A percentile compares a stretch with the other conserved stretches of the same genome.
phyloP scores from a whole-genome alignment of 495 filamentous ascomycete genomes.

The Daldinia concentrica region DNA sequence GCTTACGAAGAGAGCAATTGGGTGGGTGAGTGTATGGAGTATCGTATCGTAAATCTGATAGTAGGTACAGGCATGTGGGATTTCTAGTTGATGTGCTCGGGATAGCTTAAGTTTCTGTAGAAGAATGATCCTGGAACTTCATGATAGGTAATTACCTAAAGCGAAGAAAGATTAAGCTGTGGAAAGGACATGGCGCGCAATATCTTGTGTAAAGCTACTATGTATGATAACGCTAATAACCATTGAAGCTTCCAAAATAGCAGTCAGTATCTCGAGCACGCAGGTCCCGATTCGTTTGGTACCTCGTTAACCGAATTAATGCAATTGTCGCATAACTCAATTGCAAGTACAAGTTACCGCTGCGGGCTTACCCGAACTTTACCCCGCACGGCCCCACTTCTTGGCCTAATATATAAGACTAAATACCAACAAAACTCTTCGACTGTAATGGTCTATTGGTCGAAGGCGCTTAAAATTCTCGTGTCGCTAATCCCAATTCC shows the following conservation, averaged over 20 bases:
- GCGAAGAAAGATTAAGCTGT: background rate
- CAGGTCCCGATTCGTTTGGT: background rate
- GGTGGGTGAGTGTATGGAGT: background rate
- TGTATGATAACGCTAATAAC: background rate
- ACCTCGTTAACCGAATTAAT: background rate
- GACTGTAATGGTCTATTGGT: conserved; percentile 62
- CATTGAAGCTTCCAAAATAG: background rate
- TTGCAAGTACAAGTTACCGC: too few species aligned
- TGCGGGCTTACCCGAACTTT: too few species aligned
- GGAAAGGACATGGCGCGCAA: background rate
- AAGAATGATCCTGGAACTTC: background rate
- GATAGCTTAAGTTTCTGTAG: background rate
- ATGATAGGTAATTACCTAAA: background rate
- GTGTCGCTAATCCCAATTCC: conserved; percentile 54
- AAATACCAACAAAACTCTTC: background rate
- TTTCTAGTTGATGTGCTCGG: background rate
- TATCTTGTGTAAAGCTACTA: background rate
- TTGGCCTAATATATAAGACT: conserved; percentile 20
- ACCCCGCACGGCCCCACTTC: background rate
- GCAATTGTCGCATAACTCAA: background rate
- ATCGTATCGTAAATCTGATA: background rate
- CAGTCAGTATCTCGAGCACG: background rate
- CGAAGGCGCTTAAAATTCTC: conserved; percentile 60
- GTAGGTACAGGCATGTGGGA: background rate
- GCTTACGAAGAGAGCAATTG: background rate